Evolutionary conservation across 2,329 filamentous ascomycete species (phyloP), one percentile per base, ranked within the genome.

Genomic region (Elsinoe fawcettii): DNA sequence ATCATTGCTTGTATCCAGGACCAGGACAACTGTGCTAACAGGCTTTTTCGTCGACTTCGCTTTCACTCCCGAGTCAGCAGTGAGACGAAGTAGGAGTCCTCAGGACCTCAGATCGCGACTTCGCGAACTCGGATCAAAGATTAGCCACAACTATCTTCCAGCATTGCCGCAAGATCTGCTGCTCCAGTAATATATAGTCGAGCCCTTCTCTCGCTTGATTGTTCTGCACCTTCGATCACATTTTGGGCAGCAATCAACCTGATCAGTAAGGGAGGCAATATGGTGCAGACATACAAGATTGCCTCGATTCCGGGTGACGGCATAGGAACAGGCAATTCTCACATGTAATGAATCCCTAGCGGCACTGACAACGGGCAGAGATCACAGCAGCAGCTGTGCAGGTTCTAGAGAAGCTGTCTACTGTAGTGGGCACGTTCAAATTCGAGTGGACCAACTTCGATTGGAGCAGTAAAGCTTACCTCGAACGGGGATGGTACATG

Each of bases 241-340:
- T n/a, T n/a, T n/a, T n/a, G n/a, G n/a, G n/a, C n/a, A n/a, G n/a
- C n/a, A n/a, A n/a, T n/a, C n/a, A n/a, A n/a, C n/a, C 16, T 32
- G 14, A 12, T 27, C 27, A 51, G 20, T 16, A n/a, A 44, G 23
- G 44, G 11, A 27, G 9, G 25, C 36, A 49, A 49, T 2, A 56
- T 56, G 54, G n/a, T 20, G 0, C 59, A 58, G 36, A 57, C 55
- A 8, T 80, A 80, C 66, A 75, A 72, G 63, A 79, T 84, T 61
- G 78, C 82, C 58, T 78, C 81, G 22, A 83, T 86, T 60, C 79
- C 83, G 6, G 81, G 80, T 12, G 81, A 86, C 65, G 81, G 83
- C 23, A 85, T 86, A 53, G 82, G 83, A 25, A 74, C 41, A 22
- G 41, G 41, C 23, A 22, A 8, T 14, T 2, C 22, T 6, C 7